phyloP scores from a whole-genome alignment of 208 protist genomes.

The Crithidia brevicula region DNA sequence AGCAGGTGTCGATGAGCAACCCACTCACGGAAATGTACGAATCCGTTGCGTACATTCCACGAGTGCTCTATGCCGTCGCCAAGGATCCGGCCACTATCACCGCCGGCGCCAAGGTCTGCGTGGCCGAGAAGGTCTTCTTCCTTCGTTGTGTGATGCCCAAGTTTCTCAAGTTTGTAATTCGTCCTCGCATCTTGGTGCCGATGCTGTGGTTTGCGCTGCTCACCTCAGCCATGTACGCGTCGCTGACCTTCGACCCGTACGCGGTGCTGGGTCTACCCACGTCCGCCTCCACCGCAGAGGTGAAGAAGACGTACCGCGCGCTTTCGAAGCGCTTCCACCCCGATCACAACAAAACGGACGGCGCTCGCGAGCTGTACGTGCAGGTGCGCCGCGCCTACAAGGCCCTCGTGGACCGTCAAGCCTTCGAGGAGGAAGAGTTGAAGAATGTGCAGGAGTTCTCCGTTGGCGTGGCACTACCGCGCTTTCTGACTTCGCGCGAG shows the following conservation, averaged over 20 bases:
- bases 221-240: slow-evolving; percentile 89
- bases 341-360: slow-evolving; percentile 91
- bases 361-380: slow-evolving; percentile 87
- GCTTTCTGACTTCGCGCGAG: slow-evolving; percentile 86
- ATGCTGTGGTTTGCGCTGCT: slow-evolving; percentile 84
- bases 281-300: slow-evolving; percentile 70
- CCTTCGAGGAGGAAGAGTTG: slow-evolving; percentile 89
- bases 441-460: slow-evolving; percentile 74
- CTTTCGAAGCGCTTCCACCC: slow-evolving; percentile 88
- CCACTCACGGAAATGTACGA: slow-evolving; percentile 68
- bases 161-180: slow-evolving; percentile 87
- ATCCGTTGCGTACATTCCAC: slow-evolving; percentile 70
- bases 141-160: slow-evolving; percentile 81
- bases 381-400: slow-evolving; percentile 93
- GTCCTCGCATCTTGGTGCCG: slow-evolving; percentile 81
- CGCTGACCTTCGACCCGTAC: slow-evolving; percentile 89
- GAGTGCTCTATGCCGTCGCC: slow-evolving; percentile 38
- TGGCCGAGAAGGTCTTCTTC: slow-evolving; percentile 79
- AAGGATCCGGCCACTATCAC: slow-evolving; percentile 58
- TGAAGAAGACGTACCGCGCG: slow-evolving; percentile 87
- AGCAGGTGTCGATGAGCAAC: slow-evolving; percentile 43
- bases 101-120: slow-evolving; percentile 72
- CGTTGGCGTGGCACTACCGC: slow-evolving; percentile 88
- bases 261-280: slow-evolving; percentile 69
- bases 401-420: slow-evolving; percentile 90